Base-by-base conservation (phyloP, 1,139 yeast genomes). In the Candida gigantensis region DNA sequence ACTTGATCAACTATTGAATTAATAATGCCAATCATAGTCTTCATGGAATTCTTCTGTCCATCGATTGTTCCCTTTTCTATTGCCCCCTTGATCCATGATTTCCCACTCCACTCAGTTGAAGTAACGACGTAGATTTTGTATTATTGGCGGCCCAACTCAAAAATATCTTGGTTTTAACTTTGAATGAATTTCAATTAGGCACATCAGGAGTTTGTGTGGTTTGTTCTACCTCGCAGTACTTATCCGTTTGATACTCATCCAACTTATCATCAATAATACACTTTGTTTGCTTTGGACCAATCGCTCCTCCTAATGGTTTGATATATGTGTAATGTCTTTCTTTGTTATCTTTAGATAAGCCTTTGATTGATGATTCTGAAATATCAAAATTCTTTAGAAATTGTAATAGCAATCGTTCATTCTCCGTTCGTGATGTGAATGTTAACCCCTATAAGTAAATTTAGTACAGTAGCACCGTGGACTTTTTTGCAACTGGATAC, bases 261-360 rank as follows among this genome's bases (percentile, higher is more conserved):
- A 87, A 62, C 6, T 75, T 72, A 50, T 94, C 99, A 2, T 81
- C 80, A 38, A 88, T 79, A 11, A 74, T 55, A 65, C 98, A 94
- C 49, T 75, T 78, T 3, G 98, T 90, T 55, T 90, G 96, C 53
- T 90, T 92, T 5, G 98, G 98, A 0, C 98, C 98, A 41, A 94
- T 79, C 0, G 96, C 79, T 1, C 84, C 90, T 41, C 72, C 69
- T 43, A 94, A 68, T 3, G 96, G 97, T 57, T 90, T 90, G 32
- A 70, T 73, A 57, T 90, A 94, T 4, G 74, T 71, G 55, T 83
- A 90, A 28, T 71, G 67, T 44, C 99, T 74, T 34, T 60, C 62
- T 31, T 60, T 63, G 6, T 51, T 52, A 19, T 53, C 53, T 5
- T 50, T 45, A 6, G 54, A 47, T 19, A 72, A 44, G 6, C 71